These are phyloP conservation scores for Aspergillus aculeatinus DNA, from an alignment of 2,329 filamentous ascomycete genomes.

Conservation along the genomic window DNA sequence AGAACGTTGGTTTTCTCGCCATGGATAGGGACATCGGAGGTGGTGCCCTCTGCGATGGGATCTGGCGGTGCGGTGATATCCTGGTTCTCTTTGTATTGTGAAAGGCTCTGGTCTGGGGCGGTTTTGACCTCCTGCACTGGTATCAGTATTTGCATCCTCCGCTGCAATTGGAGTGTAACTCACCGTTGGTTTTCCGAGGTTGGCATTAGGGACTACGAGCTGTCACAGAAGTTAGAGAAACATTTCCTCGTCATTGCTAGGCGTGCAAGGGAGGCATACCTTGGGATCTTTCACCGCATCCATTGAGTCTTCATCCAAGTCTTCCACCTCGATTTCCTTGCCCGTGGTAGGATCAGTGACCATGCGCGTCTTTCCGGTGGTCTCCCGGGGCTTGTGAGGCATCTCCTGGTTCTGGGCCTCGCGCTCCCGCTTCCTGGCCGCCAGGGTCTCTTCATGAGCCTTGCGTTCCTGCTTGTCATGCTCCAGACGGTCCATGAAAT, in stretches of 20 bases:
- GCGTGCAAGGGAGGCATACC: conserved; percentile 44
- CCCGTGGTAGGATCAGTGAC: conserved; percentile 90
- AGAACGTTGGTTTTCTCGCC: conserved; percentile 96
- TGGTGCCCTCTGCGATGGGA: conserved; percentile 75
- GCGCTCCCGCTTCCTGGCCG: conserved; percentile 28
- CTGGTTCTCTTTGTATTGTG: conserved; percentile 80
- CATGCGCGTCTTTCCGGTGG: conserved; percentile 50
- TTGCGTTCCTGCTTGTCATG: conserved; percentile 69
- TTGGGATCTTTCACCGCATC: conserved; percentile 69
- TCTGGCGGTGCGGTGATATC: conserved; percentile 90
- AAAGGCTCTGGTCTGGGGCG: conserved; percentile 66
- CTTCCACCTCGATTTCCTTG: conserved; percentile 79
- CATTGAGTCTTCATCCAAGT: conserved; percentile 70
- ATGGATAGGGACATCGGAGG: conserved; percentile 90
- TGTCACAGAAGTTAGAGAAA: conserved; percentile 33
- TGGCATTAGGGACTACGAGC: conserved; percentile 86
- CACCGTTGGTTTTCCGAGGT: conserved; percentile 71
- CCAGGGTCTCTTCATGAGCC: conserved; percentile 45
- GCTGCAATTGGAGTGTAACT: conserved; percentile 23
- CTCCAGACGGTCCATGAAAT: conserved; percentile 79
- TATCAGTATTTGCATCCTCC: background rate
- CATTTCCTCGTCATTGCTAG: background rate
- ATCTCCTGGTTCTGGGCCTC: conserved; percentile 45
- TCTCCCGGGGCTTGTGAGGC: conserved; percentile 50
- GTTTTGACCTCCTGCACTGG: conserved; percentile 62